These are phyloP conservation scores for Epichloe gansuensis DNA, from an alignment of 2,329 filamentous ascomycete species.

Conservation along the genomic window DNA sequence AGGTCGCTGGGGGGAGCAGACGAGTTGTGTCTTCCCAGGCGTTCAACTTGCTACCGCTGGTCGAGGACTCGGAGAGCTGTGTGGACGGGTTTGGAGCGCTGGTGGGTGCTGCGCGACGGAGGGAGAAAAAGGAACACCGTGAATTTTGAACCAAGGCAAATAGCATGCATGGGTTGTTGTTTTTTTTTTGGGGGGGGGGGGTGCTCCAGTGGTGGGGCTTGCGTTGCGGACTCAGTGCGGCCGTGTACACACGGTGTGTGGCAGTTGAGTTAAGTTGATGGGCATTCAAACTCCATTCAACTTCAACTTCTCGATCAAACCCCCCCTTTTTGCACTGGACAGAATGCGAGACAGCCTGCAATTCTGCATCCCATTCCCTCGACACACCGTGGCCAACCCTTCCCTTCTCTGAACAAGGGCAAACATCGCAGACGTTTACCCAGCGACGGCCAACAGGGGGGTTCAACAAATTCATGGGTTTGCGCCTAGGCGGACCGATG, in stretches of 20 bases:
- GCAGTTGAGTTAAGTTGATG: too few species aligned
- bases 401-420: too few species aligned
- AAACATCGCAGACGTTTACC: neutral
- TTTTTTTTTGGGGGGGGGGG: too few species aligned
- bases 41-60: neutral
- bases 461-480: neutral
- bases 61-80: neutral
- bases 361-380: neutral
- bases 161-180: neutral
- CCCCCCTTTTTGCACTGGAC: neutral
- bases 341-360: neutral
- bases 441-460: neutral
- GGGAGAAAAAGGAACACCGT: neutral
- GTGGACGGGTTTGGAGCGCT: neutral
- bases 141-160: neutral
- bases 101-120: slow-evolving; percentile 1
- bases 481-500: slow-evolving; percentile 7
- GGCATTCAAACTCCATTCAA: neutral
- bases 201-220: neutral
- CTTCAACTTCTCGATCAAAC: neutral
- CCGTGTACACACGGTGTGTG: too few species aligned
- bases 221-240: neutral
- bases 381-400: neutral
- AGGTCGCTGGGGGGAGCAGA: neutral
- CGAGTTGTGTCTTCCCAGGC: neutral